Conservation (phyloP, 2,329 filamentous ascomycete genomes). For the Fusarium pilosicola region DNA sequence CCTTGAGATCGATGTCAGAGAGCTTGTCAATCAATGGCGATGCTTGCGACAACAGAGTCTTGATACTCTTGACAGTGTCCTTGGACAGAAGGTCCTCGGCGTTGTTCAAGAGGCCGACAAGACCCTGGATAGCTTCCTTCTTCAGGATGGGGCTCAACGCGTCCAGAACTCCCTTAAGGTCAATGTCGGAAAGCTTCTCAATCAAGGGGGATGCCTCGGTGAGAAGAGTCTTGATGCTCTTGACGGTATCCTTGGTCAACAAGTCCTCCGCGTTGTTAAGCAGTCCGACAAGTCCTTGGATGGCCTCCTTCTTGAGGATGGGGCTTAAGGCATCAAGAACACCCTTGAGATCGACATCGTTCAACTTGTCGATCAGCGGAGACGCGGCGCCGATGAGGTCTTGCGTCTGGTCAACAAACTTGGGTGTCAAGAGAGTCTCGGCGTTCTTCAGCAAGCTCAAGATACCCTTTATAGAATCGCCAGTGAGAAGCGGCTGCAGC, state of each 20-base stretch:
- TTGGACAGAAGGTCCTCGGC: slow-evolving; percentile 4
- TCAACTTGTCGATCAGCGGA: slow-evolving; percentile 13
- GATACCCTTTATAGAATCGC: slow-evolving; percentile 32
- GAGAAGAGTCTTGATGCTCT: slow-evolving; percentile 17
- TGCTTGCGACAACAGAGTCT: neutral
- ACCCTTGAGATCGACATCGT: slow-evolving; percentile 18
- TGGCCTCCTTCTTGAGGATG: slow-evolving; percentile 11
- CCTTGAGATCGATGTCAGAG: slow-evolving; percentile 48
- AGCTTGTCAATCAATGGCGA: slow-evolving; percentile 41
- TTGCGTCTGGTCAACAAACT: slow-evolving; percentile 38
- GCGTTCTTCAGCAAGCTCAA: slow-evolving; percentile 48
- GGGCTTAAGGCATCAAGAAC: slow-evolving; percentile 13
- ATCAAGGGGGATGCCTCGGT: slow-evolving; percentile 1
- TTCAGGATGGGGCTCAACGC: slow-evolving; percentile 2
- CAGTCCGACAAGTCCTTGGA: slow-evolving; percentile 3
- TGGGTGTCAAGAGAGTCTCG: slow-evolving; percentile 39
- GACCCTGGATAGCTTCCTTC: slow-evolving; percentile 16
- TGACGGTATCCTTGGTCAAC: slow-evolving; percentile 4
- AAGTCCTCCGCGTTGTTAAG: slow-evolving; percentile 9
- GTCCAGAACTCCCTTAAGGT: neutral
- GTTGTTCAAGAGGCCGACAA: neutral
- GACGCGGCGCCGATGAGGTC: slow-evolving; percentile 27
- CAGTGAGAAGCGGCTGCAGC: slow-evolving; percentile 49
- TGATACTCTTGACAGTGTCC: slow-evolving; percentile 13
- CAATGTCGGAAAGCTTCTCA: neutral